A percentile compares a stretch with the other conserved stretches of the same genome.
These are phyloP conservation scores for Psophocarpus tetragonolobus DNA, from an alignment of 306 rosid genomes.

Conservation along the genomic window DNA sequence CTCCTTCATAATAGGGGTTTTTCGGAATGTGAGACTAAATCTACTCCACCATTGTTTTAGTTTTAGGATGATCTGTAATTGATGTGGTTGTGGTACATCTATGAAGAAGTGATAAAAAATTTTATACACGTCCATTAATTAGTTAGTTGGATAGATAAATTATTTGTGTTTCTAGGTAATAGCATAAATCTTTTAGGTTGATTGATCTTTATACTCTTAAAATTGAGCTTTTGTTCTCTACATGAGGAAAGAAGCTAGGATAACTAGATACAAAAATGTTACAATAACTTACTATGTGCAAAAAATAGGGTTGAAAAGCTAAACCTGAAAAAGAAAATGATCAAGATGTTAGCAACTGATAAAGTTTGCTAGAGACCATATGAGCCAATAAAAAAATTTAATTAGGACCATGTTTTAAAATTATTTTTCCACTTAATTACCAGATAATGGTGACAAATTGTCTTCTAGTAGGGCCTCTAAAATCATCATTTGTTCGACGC, in stretches of 20 bases:
- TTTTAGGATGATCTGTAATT: not conserved
- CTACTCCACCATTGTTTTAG: not conserved
- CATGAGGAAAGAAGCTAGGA: not conserved
- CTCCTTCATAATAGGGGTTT: slow-evolving; percentile 45
- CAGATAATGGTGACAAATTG: slow-evolving; percentile 68
- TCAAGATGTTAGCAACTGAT: not conserved
- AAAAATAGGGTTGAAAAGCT: slow-evolving; percentile 77
- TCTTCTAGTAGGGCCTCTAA: slow-evolving; percentile 71
- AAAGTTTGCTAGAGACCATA: not conserved
- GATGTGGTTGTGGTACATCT: not conserved
- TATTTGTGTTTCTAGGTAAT: not conserved
- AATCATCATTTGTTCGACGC: slow-evolving; percentile 70
- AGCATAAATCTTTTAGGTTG: not conserved
- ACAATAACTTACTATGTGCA: slow-evolving; percentile 64
- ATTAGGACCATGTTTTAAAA: not conserved
- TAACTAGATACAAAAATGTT: not conserved
- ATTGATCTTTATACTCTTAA: not conserved
- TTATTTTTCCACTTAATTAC: slow-evolving; percentile 34
- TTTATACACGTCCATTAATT: not conserved
- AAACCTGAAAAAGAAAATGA: slow-evolving; percentile 49
- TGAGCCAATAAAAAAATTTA: not conserved
- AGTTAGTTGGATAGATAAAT: not conserved
- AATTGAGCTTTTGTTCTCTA: not conserved
- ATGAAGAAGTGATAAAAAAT: not conserved
- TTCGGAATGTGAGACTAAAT: not conserved